phyloP scores from a whole-genome alignment of 306 rosid species.

The Cajanus cajan region DNA sequence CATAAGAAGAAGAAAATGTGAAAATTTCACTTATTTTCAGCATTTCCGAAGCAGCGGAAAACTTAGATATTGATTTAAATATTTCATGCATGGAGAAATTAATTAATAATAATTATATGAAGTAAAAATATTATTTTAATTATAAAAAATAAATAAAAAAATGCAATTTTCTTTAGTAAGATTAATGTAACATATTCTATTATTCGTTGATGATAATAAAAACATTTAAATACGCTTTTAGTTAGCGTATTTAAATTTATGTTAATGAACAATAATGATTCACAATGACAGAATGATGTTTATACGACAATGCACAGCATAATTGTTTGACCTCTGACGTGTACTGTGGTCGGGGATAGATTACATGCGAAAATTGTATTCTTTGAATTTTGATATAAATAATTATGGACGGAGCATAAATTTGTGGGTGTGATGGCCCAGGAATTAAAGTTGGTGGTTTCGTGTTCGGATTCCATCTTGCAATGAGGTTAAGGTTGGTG shows the following conservation, averaged over 20 bases:
- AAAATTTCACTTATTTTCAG: background rate
- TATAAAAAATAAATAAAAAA: too few species aligned
- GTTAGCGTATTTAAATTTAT: too few species aligned
- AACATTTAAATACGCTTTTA: background rate
- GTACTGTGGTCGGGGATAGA: background rate
- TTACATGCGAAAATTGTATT: background rate
- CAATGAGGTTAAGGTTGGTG: conserved; percentile 45
- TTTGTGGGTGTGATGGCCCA: conserved; percentile 38
- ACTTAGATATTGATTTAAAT: background rate
- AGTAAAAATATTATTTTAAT: background rate
- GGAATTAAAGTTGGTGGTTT: conserved; percentile 64
- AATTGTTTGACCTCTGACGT: background rate
- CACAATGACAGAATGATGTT: background rate
- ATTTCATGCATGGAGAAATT: too few species aligned
- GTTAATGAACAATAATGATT: background rate
- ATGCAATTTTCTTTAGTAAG: background rate
- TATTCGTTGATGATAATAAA: background rate
- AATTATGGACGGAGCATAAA: background rate
- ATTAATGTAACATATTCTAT: background rate
- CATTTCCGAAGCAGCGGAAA: background rate
- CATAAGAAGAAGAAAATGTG: background rate
- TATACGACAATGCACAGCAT: background rate
- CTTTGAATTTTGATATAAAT: background rate
- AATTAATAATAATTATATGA: background rate
- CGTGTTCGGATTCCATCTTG: conserved; percentile 71